These are phyloP conservation scores for Edaphochlamys debaryana DNA, from an alignment of 139 green algal species.

Conservation along the genomic window DNA sequence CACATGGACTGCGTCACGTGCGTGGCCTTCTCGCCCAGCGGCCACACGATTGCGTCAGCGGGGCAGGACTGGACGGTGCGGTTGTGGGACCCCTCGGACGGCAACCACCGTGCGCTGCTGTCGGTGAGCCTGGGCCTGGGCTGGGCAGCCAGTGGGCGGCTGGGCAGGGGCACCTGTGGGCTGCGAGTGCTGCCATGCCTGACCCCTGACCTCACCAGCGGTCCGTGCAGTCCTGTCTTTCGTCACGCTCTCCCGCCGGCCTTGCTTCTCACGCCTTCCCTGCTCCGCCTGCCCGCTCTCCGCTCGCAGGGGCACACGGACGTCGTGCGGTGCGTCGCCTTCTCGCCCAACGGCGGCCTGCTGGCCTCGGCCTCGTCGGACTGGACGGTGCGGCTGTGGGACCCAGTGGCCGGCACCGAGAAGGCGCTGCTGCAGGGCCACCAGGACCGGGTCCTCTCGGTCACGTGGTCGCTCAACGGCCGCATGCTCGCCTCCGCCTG, in stretches of 20 bases:
- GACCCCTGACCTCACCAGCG: not conserved
- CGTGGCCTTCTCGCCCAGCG: slow-evolving; percentile 29
- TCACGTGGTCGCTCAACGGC: slow-evolving; percentile 29
- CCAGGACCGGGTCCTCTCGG: slow-evolving; percentile 36
- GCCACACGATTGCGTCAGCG: slow-evolving; percentile 20
- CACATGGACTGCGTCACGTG: slow-evolving; percentile 27
- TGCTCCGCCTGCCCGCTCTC: no score
- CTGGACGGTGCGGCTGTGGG: slow-evolving; percentile 44
- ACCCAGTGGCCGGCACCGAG: slow-evolving; percentile 5
- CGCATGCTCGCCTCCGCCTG: slow-evolving; percentile 33
- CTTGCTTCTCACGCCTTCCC: not conserved
- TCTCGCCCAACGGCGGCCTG: slow-evolving; percentile 36
- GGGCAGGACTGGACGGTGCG: slow-evolving; percentile 39
- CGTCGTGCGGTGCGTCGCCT: slow-evolving; percentile 34
- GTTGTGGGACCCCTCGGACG: slow-evolving; percentile 34
- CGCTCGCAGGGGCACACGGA: slow-evolving; percentile 36
- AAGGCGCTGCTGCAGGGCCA: slow-evolving; percentile 35
- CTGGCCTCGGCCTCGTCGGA: slow-evolving; percentile 39
- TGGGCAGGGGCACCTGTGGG: no score
- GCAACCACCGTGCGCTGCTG: slow-evolving; percentile 28
- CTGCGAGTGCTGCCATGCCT: not conserved
- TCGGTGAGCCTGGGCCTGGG: not conserved
- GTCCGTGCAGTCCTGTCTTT: not conserved
- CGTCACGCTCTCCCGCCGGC: not conserved
- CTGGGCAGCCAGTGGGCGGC: no score